phyloP scores from a whole-genome alignment of 164 flowering plant genomes.

The Liquidambar formosana region DNA sequence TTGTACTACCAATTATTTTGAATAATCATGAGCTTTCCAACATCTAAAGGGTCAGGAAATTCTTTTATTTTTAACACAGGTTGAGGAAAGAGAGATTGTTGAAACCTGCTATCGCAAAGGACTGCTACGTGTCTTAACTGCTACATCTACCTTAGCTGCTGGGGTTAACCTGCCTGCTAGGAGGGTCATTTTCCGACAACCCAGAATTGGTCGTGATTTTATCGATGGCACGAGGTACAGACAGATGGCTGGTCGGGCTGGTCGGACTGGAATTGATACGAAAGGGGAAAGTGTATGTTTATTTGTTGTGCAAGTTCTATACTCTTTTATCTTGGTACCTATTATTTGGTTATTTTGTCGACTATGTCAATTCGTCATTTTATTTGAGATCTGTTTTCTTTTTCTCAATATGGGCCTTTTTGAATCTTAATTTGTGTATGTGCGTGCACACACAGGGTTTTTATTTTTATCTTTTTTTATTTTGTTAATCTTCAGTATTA shows the following conservation, averaged over 20 bases:
- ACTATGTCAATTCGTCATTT: neutral
- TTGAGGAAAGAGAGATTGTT: conserved; percentile 95
- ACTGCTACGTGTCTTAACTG: conserved; percentile 83
- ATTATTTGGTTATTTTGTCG: neutral
- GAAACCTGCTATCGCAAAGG: conserved; percentile 94
- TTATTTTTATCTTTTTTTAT: neutral
- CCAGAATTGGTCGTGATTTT: conserved; percentile 93
- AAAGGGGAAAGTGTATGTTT: conserved; percentile 96
- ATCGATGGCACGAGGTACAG: conserved; percentile 91
- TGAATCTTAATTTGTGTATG: neutral
- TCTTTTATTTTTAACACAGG: conserved; percentile 40
- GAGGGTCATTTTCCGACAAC: conserved; percentile 95
- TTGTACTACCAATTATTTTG: neutral
- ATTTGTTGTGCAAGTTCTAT: conserved; percentile 3
- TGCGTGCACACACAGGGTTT: neutral
- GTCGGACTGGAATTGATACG: conserved; percentile 97
- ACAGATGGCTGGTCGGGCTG: conserved; percentile 99
- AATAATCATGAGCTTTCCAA: neutral
- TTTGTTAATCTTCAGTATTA: conserved; percentile 4
- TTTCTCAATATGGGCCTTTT: neutral
- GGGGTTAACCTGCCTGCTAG: conserved; percentile 97
- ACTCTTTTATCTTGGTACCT: conserved; percentile 2
- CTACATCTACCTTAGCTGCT: conserved; percentile 98
- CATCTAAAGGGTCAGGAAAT: neutral
- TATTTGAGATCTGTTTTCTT: neutral